A percentile compares a stretch with the other conserved stretches of the same genome.
These are phyloP conservation scores for Sporisorium graminicola DNA, from an alignment of 1,284 basidiomycete genomes.

Conservation along the genomic window DNA sequence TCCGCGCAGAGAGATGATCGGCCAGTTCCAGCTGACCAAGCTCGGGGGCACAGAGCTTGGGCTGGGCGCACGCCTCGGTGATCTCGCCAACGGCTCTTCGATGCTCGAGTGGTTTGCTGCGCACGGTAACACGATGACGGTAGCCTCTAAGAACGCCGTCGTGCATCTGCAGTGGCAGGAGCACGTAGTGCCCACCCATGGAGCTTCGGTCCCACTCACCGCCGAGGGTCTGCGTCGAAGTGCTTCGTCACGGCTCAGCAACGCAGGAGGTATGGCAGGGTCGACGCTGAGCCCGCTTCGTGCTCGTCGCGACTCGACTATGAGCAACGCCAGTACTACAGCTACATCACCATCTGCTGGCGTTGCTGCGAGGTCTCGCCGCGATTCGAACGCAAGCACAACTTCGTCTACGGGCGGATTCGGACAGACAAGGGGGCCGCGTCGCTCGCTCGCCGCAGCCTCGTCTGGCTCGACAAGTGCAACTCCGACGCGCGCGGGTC, in stretches of 20 bases:
- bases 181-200: conserved; percentile 68
- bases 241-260: conserved; percentile 38
- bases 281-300: conserved; percentile 38
- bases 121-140: conserved; percentile 88
- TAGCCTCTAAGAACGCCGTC: conserved; percentile 87
- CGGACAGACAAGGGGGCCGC: conserved; percentile 22
- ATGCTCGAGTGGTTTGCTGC: conserved; percentile 80
- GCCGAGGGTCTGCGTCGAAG: conserved; percentile 35
- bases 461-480: conserved; percentile 4
- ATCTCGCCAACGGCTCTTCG: conserved; percentile 40
- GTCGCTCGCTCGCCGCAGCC: conserved; percentile 16
- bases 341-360: conserved; percentile 6
- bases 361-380: conserved; percentile 24
- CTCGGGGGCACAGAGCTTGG: conserved; percentile 73
- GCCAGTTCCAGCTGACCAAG: conserved; percentile 86
- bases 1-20: conserved; percentile 86
- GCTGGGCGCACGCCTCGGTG: conserved; percentile 40
- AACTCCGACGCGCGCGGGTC: conserved; percentile 24
- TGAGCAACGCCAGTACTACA: conserved; percentile 43
- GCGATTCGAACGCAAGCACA: conserved; percentile 50
- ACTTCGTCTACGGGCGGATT: conserved; percentile 34
- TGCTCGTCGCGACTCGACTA: conserved; percentile 45
- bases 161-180: conserved; percentile 89
- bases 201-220: conserved; percentile 21
- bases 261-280: conserved; percentile 8